Percentiles rank a stretch among this genome's conserved stretches.
Conservation (phyloP, 106 monocot genomes). For the Chionographis japonica region DNA sequence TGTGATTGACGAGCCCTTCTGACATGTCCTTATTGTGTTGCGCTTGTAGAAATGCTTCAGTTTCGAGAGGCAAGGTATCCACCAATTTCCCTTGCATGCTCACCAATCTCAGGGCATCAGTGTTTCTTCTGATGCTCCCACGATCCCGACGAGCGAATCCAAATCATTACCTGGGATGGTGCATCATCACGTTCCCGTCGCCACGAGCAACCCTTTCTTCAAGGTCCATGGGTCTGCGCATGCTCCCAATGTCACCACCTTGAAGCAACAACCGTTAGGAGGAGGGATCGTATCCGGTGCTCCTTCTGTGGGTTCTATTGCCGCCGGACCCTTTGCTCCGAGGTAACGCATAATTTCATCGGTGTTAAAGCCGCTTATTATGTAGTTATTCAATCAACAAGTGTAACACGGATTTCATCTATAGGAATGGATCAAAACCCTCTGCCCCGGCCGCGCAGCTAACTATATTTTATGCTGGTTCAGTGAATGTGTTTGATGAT, state of each 20-base stretch:
- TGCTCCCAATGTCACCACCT: constrained; percentile 15
- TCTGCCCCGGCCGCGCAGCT: constrained; percentile 31
- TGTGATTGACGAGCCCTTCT: too few species aligned
- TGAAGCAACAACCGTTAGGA: constrained; percentile 39
- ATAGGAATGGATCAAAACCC: constrained; percentile 28
- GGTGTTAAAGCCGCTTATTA: not conserved
- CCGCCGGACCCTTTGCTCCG: constrained; percentile 34
- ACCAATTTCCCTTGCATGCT: constrained; percentile 3
- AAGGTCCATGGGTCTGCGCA: constrained; percentile 29
- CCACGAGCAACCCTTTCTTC: constrained; percentile 31
- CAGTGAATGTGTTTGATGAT: constrained; percentile 44
- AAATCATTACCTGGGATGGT: constrained; percentile 13
- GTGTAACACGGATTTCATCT: not conserved
- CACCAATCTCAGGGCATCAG: constrained; percentile 5
- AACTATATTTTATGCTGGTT: constrained; percentile 55
- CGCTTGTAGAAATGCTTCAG: constrained; percentile 8
- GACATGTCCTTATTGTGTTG: not conserved
- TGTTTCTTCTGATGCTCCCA: constrained; percentile 4
- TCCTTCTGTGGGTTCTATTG: constrained; percentile 11
- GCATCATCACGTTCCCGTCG: constrained; percentile 15
- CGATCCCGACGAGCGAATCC: constrained; percentile 7
- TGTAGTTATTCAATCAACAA: not conserved
- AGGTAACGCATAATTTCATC: constrained; percentile 17
- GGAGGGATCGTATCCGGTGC: constrained; percentile 13
- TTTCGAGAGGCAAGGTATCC: constrained; percentile 8